Percentiles rank a stretch among this genome's conserved stretches.
These are phyloP conservation scores for Diutina neorugosa DNA, from an alignment of 1,139 yeast genomes.

Conservation along the genomic window DNA sequence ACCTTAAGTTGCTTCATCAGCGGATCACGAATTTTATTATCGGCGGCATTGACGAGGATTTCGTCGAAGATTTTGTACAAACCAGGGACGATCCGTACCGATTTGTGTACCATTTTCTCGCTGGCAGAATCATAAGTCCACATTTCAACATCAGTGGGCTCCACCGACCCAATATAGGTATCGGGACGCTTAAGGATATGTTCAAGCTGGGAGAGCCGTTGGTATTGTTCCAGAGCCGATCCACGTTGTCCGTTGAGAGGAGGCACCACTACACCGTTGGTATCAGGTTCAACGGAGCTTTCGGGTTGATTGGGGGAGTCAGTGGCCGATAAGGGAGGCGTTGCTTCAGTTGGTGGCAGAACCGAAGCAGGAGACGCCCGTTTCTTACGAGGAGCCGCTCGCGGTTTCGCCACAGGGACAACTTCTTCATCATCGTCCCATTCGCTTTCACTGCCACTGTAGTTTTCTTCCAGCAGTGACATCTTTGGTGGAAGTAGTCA, in stretches of 20 bases:
- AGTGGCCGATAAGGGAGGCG: not conserved
- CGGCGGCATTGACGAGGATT: constrained; percentile 95
- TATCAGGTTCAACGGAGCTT: not conserved
- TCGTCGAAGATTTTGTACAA: constrained; percentile 94
- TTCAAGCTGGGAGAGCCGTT: constrained; percentile 85
- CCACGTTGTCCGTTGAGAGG: not conserved
- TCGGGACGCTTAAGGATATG: constrained; percentile 97
- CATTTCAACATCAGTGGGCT: constrained; percentile 63
- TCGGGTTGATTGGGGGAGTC: not conserved
- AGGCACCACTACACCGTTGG: not conserved
- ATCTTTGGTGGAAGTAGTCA: not conserved
- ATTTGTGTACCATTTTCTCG: constrained; percentile 60
- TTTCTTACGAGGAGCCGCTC: not conserved
- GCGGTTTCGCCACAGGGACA: not conserved
- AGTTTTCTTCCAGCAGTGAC: not conserved
- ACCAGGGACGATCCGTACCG: constrained; percentile 86
- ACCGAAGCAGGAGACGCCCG: not conserved
- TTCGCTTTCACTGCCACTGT: not conserved
- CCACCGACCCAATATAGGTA: constrained; percentile 94
- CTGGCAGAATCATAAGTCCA: constrained; percentile 73
- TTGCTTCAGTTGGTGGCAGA: not conserved
- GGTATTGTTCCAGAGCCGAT: constrained; percentile 42
- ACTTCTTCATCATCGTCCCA: not conserved
- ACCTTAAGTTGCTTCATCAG: constrained; percentile 79
- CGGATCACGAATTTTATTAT: constrained; percentile 92